Evolutionary conservation across 2,329 filamentous ascomycete genomes (phyloP), one percentile per base, ranked within the genome.

Genomic region (Tolypocladium pustulatum): DNA sequence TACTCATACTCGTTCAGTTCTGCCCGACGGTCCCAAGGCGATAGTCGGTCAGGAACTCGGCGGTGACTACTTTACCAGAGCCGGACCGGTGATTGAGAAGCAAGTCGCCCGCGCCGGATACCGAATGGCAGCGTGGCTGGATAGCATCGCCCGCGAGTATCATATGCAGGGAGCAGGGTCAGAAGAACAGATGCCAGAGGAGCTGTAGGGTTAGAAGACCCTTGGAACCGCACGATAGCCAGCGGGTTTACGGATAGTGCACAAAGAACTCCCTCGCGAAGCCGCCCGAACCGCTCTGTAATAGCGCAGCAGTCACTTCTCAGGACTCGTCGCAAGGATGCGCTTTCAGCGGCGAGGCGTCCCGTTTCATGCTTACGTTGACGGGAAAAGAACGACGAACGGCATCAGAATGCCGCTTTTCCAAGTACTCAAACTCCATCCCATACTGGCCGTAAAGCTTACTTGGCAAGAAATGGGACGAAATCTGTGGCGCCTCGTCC

Each of bases 81-180:
- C 85, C 2, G 81, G 81, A n/a, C 82, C 80, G 25, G 81, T 86
- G 59, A 76, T 90, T 53, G 84, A 90, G 70, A 68, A 81, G 60
- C 83, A 87, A 68, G 77, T 91, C 61, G 87, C 87, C 9, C 82
- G 81, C 62, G 88, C 84, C 4, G 88, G 88, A 13, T 88, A 84
- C 69, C 79, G 88, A 55, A 77, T 90, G 68, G 87, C 83, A 2
- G 80, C 79, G 25, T 89, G 84, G 84, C 72, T 89, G 61, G 85
- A 89, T 66, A 72, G 79, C 64, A 84, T 88, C 65, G 82, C 76
- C 10, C 71, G 76, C n/a, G 67, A 65, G 32, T 72, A 68, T 62
- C 60, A 65, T 36, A 60, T 62, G 25, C 66, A 59, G 36, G 63
- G 59, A 60, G 62, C 55, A 60, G 68, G 61, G 59, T 62, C 56